phyloP scores from a whole-genome alignment of 176 grass and related monocot species.

The Carex parvula region DNA sequence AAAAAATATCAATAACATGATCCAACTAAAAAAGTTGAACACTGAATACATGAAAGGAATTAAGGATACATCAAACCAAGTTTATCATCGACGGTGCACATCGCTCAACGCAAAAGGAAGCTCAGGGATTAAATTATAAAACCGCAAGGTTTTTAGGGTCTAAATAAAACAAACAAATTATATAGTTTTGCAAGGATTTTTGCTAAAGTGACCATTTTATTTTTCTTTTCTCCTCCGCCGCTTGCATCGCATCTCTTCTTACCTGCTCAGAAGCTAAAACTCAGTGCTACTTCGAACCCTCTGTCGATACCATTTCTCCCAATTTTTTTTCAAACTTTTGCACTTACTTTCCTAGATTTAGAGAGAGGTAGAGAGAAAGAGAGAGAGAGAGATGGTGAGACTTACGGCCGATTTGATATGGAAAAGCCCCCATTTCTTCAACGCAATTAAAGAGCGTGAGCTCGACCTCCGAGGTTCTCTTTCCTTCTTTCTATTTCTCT shows the following conservation, averaged over 20 bases:
- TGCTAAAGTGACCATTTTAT: background rate
- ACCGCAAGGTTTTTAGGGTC: background rate
- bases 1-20: no score
- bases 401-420: constrained; percentile 93
- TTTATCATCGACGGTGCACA: background rate
- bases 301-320: background rate
- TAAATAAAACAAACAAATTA: background rate
- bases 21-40: no score
- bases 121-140: background rate
- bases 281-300: background rate
- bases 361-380: background rate
- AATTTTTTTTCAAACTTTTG: background rate
- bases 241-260: background rate
- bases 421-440: constrained; percentile 99
- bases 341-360: background rate
- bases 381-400: constrained; percentile 61
- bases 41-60: no score
- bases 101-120: background rate
- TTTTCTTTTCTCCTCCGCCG: constrained; percentile 10
- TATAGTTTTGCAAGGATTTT: background rate
- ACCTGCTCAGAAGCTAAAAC: background rate
- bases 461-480: constrained; percentile 75
- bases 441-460: constrained; percentile 91
- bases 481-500: background rate
- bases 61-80: background rate